phyloP scores from a whole-genome alignment of 805 yeast species.

The Candida manassasensis region DNA sequence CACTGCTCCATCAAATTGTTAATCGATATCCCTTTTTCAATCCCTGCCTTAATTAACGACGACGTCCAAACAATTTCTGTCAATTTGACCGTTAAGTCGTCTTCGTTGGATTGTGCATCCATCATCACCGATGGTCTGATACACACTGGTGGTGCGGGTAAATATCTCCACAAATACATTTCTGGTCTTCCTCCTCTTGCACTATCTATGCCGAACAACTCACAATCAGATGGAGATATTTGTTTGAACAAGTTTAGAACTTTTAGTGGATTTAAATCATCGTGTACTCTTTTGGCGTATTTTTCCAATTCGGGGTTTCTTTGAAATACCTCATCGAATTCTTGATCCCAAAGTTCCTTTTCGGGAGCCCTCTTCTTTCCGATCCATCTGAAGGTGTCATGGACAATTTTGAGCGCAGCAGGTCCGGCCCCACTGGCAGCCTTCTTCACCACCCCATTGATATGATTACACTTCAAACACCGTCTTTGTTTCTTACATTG shows the following conservation, averaged over 20 bases:
- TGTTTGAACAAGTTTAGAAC: conserved; percentile 84
- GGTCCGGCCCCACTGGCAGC: conserved; percentile 90
- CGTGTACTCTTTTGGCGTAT: conserved; percentile 80
- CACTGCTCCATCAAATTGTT: conserved; percentile 97
- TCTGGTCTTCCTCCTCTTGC: conserved; percentile 90
- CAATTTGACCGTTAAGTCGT: conserved; percentile 90
- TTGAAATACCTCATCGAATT: conserved; percentile 68
- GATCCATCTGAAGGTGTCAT: conserved; percentile 92
- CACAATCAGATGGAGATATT: conserved; percentile 83
- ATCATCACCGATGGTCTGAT: conserved; percentile 94
- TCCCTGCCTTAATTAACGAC: conserved; percentile 89
- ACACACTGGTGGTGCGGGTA: conserved; percentile 99
- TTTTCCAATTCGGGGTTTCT: conserved; percentile 86
- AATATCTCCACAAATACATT: conserved; percentile 92
- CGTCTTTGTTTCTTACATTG: conserved; percentile 95
- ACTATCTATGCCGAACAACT: conserved; percentile 85
- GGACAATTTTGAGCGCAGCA: conserved; percentile 91
- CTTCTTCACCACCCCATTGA: conserved; percentile 95
- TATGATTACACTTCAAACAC: conserved; percentile 78
- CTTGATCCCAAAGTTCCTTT: conserved; percentile 80
- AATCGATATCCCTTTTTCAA: conserved; percentile 90
- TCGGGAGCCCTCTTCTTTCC: conserved; percentile 88
- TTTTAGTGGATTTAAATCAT: conserved; percentile 90
- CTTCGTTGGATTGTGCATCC: conserved; percentile 93
- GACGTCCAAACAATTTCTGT: conserved; percentile 97